These are phyloP conservation scores for Mucor saturninus DNA, from an alignment of 371 early-diverging fungal species.

Conservation along the genomic window DNA sequence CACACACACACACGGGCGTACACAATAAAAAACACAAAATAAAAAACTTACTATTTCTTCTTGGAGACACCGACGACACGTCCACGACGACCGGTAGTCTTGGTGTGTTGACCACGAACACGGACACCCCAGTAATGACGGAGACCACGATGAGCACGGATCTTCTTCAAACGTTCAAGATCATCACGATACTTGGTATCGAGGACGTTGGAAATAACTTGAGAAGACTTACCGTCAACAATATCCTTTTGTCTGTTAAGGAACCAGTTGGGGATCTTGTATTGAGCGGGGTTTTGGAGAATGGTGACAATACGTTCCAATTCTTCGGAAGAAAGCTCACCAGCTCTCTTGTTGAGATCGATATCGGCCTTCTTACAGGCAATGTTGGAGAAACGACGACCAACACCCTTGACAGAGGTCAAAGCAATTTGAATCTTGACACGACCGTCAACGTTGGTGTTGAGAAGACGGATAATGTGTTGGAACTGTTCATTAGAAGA, in stretches of 20 bases:
- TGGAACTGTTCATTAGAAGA: constrained; percentile 95
- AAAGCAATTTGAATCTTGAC: constrained; percentile 96
- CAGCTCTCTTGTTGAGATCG: constrained; percentile 96
- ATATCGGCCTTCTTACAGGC: constrained; percentile 99
- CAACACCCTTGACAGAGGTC: constrained; percentile 98
- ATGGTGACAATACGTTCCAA: constrained; percentile 89
- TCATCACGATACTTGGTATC: constrained; percentile 98
- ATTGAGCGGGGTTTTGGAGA: constrained; percentile 93
- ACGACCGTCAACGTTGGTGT: constrained; percentile 99
- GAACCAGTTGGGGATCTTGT: constrained; percentile 99
- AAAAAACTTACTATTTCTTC: constrained; percentile 97
- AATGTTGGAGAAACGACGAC: constrained; percentile 97
- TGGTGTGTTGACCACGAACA: constrained; percentile 96
- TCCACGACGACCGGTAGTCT: constrained; percentile 98
- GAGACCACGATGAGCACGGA: constrained; percentile 93
- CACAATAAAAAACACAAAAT: constrained; percentile 24
- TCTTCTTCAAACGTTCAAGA: constrained; percentile 97
- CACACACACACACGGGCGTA: background rate
- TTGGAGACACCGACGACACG: constrained; percentile 97
- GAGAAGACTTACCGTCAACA: constrained; percentile 92
- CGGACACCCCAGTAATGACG: constrained; percentile 98
- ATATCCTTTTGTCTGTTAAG: constrained; percentile 99
- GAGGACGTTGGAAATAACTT: constrained; percentile 94
- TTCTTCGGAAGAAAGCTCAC: constrained; percentile 96
- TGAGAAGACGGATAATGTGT: constrained; percentile 99